Evolutionary conservation across 495 filamentous ascomycete genomes (phyloP), one percentile per base, ranked within the genome.

Genomic region (Podospora pseudopauciseta): DNA sequence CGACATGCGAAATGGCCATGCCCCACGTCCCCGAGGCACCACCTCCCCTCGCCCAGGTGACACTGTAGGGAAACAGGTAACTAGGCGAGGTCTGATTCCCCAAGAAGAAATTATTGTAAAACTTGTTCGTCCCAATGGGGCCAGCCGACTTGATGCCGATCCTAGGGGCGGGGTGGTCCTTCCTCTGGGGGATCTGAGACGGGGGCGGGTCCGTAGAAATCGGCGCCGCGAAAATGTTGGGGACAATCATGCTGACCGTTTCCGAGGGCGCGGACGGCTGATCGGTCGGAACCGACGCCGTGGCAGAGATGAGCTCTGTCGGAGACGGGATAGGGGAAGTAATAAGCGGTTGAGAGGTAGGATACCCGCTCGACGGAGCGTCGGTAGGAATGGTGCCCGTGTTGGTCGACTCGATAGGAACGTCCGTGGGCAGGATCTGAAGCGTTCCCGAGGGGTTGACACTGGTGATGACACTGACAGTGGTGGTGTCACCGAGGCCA

Each of bases 81-180:
- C 88, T 85, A 1, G 88, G 83, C 53, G 86, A 84, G 4, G 80
- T 85, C 76, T 96, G 93, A 60, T 78, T 85, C 3, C 89, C 92
- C 2, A 97, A 80, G 73, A 94, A 95, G 70, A 97, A 88, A 61
- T 96, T 96, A 64, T 88, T 88, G 73, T 97, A 97, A 77, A 97
- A 99, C 72, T 97, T 97, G 75, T 97, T 96, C 15, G 93, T 95
- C 63, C 86, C 80, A 69, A 92, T 84, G 0, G 90, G 90, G 1
- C 72, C 77, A 2, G 78, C 76, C 20, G 86, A 79, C 61, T 57
- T 67, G 66, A 81, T 80, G 28, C 78, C 80, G 18, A 76, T 70
- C 18, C 80, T 75, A 27, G 78, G 72, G 15, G 81, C 75, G 0
- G 82, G 82, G 65, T 84, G 81, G 65, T 80, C 76, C n/a, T 75